Conservation (phyloP, 2,329 filamentous ascomycete genomes). For the Colletotrichum liriopes region DNA sequence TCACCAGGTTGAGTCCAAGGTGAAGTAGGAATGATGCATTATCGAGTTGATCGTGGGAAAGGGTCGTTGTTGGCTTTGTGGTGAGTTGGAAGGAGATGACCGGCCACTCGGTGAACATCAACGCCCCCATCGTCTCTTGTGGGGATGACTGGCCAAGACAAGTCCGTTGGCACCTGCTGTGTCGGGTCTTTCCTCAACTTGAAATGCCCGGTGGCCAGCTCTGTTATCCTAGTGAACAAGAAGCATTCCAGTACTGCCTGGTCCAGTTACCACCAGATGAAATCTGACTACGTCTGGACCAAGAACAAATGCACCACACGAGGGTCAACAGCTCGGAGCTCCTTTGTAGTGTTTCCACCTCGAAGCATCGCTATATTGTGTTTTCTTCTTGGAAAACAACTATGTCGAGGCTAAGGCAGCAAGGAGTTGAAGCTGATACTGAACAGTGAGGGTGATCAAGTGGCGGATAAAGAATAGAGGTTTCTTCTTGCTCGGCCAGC, state of each 20-base stretch:
- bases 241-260: neutral
- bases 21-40: constrained; percentile 14
- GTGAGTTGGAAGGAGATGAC: constrained; percentile 4
- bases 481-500: neutral
- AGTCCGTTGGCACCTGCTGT: neutral
- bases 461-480: too few relatives aligned
- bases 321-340: neutral
- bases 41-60: constrained; percentile 4
- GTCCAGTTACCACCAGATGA: neutral
- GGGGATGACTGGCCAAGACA: neutral
- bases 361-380: neutral
- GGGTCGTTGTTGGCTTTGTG: neutral
- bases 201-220: neutral
- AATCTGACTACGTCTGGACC: neutral
- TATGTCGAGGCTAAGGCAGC: too few relatives aligned
- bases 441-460: neutral
- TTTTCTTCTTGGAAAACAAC: too few relatives aligned
- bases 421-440: neutral
- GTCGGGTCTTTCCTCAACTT: neutral
- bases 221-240: neutral
- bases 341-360: neutral
- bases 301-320: neutral
- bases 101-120: neutral
- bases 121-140: neutral
- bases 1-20: neutral